Evolutionary conservation across 2,329 filamentous ascomycete species (phyloP).

Genomic region (Pseudogymnoascus sp.): DNA sequence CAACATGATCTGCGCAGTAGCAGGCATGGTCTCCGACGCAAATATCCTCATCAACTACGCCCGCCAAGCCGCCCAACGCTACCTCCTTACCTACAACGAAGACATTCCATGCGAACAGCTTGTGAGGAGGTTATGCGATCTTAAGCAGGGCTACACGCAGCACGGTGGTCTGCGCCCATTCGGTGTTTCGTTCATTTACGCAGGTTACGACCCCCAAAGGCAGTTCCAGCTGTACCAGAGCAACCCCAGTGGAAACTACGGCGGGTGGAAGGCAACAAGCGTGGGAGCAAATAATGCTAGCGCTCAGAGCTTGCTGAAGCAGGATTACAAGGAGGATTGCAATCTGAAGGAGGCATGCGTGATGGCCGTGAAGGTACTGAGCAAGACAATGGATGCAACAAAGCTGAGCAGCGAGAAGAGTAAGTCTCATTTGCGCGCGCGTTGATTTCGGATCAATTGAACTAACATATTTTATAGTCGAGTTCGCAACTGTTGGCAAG

Average conservation of each 20-base stretch:
- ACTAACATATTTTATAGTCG: slow-evolving; percentile 51
- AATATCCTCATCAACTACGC: slow-evolving; percentile 99
- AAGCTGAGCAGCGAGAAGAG: slow-evolving; percentile 99
- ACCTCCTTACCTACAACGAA: slow-evolving; percentile 99
- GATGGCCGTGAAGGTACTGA: slow-evolving; percentile 95
- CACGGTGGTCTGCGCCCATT: slow-evolving; percentile 97
- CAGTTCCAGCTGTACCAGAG: slow-evolving; percentile 99
- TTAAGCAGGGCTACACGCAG: slow-evolving; percentile 99
- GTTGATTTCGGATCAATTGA: not conserved
- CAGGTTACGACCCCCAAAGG: slow-evolving; percentile 89
- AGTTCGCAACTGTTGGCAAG: slow-evolving; percentile 96
- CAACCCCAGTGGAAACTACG: slow-evolving; percentile 98
- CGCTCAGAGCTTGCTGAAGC: slow-evolving; percentile 93
- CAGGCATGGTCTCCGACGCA: slow-evolving; percentile 97
- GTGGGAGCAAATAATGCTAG: slow-evolving; percentile 97
- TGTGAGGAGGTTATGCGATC: slow-evolving; percentile 88
- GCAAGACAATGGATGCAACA: slow-evolving; percentile 99
- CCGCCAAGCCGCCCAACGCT: slow-evolving; percentile 90
- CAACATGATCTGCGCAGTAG: slow-evolving; percentile 99
- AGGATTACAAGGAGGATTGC: slow-evolving; percentile 99
- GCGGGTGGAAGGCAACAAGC: slow-evolving; percentile 97
- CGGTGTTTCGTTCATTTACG: slow-evolving; percentile 98
- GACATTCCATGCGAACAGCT: slow-evolving; percentile 99
- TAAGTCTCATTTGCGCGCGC: slow-evolving; percentile 40
- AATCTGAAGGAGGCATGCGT: slow-evolving; percentile 92